Evolutionary conservation across 2,329 filamentous ascomycete genomes (phyloP).

Genomic region (Cercospora janseana): DNA sequence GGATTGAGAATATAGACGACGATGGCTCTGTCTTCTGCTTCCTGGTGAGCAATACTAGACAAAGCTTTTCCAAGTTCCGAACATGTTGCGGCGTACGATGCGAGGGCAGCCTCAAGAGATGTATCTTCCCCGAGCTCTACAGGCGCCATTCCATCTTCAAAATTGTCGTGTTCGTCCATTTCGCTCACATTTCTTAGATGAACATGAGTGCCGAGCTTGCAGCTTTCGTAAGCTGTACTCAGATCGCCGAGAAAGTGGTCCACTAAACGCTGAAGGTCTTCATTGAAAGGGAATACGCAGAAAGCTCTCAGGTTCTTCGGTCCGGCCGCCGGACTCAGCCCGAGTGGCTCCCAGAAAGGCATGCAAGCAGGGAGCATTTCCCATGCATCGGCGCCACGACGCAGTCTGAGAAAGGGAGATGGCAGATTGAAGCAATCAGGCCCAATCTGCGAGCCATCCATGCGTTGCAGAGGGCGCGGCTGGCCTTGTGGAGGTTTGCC

Average conservation of each 20-base stretch:
- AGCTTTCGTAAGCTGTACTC: constrained; percentile 68
- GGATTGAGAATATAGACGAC: constrained; percentile 76
- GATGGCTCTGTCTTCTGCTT: constrained; percentile 51
- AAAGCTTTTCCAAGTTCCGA: constrained; percentile 32
- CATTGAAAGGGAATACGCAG: constrained; percentile 67
- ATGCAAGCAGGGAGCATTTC: constrained; percentile 73
- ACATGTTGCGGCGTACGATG: constrained; percentile 29
- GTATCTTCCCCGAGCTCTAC: constrained; percentile 26
- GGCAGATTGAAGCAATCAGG: constrained; percentile 59
- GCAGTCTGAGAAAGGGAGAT: constrained; percentile 69
- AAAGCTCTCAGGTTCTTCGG: constrained; percentile 68
- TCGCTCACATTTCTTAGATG: constrained; percentile 51
- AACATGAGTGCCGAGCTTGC: constrained; percentile 60
- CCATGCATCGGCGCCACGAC: constrained; percentile 65
- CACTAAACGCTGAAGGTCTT: constrained; percentile 61
- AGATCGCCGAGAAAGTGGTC: constrained; percentile 66
- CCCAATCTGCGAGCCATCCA: constrained; percentile 30
- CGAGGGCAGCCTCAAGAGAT: constrained; percentile 24
- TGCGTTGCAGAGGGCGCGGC: constrained; percentile 33
- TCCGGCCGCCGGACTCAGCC: constrained; percentile 68
- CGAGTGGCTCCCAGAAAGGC: constrained; percentile 77
- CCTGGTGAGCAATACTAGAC: constrained; percentile 23
- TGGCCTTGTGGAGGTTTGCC: constrained; percentile 29
- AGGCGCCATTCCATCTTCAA: constrained; percentile 42
- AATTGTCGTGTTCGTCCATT: constrained; percentile 26